phyloP scores from a whole-genome alignment of 2,329 filamentous ascomycete genomes.

The Chaetothyriales sp. region DNA sequence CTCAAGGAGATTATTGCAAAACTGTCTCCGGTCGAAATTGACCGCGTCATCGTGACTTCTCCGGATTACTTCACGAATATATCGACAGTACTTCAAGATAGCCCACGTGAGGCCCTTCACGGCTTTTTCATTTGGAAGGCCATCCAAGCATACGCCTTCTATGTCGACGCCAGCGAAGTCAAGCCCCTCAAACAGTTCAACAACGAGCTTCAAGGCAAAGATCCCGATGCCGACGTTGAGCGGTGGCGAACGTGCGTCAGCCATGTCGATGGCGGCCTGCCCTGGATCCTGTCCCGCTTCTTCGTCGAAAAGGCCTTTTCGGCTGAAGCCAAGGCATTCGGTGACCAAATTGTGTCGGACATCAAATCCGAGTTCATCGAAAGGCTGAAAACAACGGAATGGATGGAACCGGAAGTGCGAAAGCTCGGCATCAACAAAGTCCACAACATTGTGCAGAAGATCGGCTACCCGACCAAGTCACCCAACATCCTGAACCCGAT shows the following conservation, averaged over 20 bases:
- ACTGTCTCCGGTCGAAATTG: slow-evolving; percentile 38
- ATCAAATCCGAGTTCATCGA: slow-evolving; percentile 54
- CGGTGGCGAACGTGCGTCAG: slow-evolving; percentile 53
- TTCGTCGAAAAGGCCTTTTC: slow-evolving; percentile 54
- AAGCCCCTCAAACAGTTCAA: slow-evolving; percentile 47
- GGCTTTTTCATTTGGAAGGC: slow-evolving; percentile 54
- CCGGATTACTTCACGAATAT: slow-evolving; percentile 48
- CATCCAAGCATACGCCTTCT: slow-evolving; percentile 39
- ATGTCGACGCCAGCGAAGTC: slow-evolving; percentile 46
- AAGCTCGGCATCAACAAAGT: slow-evolving; percentile 51
- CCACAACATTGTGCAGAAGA: slow-evolving; percentile 53
- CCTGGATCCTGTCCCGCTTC: slow-evolving; percentile 58
- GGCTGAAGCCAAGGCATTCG: slow-evolving; percentile 51
- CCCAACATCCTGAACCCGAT: slow-evolving; percentile 49
- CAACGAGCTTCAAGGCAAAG: slow-evolving; percentile 48
- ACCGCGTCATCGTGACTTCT: slow-evolving; percentile 45
- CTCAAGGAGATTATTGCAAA: slow-evolving; percentile 39
- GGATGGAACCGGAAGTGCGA: slow-evolving; percentile 52
- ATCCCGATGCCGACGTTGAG: slow-evolving; percentile 48
- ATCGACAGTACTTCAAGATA: slow-evolving; percentile 41
- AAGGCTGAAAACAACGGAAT: slow-evolving; percentile 44
- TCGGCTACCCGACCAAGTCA: slow-evolving; percentile 48
- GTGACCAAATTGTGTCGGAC: slow-evolving; percentile 55
- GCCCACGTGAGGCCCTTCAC: slow-evolving; percentile 43
- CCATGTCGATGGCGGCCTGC: slow-evolving; percentile 44